A percentile compares a stretch with the other conserved stretches of the same genome.
phyloP scores from a whole-genome alignment of 768 basidiomycete genomes.

The Lactarius evosmus region DNA sequence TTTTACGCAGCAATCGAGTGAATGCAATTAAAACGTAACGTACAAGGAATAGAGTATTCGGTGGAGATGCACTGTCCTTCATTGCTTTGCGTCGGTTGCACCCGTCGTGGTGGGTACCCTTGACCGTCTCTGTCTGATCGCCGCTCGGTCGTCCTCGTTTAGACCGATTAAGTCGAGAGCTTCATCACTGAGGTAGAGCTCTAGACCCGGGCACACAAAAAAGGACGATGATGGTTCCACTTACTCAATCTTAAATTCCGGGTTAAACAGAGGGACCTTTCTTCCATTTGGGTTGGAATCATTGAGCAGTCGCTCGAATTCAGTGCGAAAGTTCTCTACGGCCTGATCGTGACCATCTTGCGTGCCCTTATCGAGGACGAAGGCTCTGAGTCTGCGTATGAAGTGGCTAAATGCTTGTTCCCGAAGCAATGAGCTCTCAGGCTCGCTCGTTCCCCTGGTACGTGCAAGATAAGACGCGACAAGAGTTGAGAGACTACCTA shows the following conservation, averaged over 20 bases:
- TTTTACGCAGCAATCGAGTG: not conserved
- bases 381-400: constrained; percentile 56
- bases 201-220: not conserved
- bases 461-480: constrained; percentile 70
- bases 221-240: not conserved
- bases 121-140: not conserved
- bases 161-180: not conserved
- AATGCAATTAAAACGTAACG: not conserved
- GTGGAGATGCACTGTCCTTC: not conserved
- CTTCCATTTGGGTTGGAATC: not conserved
- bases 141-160: not conserved
- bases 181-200: not conserved
- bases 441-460: constrained; percentile 65
- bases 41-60: too few species aligned
- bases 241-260: not conserved
- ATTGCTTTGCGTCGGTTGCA: not conserved
- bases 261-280: not conserved
- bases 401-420: constrained; percentile 63
- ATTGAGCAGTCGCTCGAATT: constrained; percentile 45
- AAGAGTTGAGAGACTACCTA: constrained; percentile 60
- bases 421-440: constrained; percentile 54
- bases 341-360: constrained; percentile 39
- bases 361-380: constrained; percentile 51
- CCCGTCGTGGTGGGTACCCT: not conserved
- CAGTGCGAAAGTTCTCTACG: constrained; percentile 36